These are phyloP conservation scores for Xylaria sp. DNA, from an alignment of 2,329 filamentous ascomycete species.

Conservation along the genomic window DNA sequence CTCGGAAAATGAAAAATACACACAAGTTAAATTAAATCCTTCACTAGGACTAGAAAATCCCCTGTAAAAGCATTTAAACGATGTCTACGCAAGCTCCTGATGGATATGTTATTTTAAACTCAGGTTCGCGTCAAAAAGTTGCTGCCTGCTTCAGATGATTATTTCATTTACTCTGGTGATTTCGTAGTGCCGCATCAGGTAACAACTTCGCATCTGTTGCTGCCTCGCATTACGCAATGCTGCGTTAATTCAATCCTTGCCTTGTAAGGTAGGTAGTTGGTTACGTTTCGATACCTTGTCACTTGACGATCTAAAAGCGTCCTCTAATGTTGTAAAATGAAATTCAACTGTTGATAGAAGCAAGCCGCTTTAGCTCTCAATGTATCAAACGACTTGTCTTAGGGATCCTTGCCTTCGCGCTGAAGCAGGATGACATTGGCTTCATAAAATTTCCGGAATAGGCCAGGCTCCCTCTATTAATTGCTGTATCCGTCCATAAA, in stretches of 20 bases:
- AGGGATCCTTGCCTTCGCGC: neutral
- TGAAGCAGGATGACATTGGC: neutral
- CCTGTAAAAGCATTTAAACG: neutral
- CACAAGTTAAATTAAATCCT: slow-evolving; percentile 13
- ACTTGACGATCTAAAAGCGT: neutral
- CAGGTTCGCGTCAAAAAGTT: neutral
- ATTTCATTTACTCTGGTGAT: neutral
- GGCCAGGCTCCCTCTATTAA: too few relatives aligned
- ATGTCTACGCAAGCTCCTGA: neutral
- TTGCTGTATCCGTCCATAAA: neutral
- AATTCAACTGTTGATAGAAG: neutral
- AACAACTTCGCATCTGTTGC: neutral
- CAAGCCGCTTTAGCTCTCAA: neutral
- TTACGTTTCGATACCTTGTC: too few relatives aligned
- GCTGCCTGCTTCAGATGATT: slow-evolving; percentile 12
- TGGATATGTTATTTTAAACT: neutral
- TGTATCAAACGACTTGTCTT: too few relatives aligned
- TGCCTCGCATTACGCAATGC: slow-evolving; percentile 6
- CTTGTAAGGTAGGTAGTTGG: neutral
- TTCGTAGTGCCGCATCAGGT: neutral
- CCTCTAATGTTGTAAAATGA: neutral
- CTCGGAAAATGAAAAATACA: slow-evolving; percentile 18
- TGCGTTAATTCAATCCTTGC: neutral
- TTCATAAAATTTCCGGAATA: too few relatives aligned
- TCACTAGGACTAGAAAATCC: neutral